Percentiles rank a stretch among this genome's conserved stretches.
Conservation (phyloP, 1,139 yeast genomes). For the Debaryomyces singareniensis region DNA sequence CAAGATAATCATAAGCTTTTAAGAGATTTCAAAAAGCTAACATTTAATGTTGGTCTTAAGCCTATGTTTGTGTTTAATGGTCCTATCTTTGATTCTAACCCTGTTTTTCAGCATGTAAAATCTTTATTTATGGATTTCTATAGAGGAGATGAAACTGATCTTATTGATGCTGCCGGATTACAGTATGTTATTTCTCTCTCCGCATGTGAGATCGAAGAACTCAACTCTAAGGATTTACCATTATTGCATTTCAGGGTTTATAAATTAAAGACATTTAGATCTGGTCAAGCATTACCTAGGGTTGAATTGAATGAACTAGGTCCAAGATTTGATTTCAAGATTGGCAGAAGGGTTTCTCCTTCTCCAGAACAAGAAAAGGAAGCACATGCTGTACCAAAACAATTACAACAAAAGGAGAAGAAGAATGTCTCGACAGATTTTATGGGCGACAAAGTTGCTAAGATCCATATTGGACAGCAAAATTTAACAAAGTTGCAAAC, state of each 20-base stretch:
- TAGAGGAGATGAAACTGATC: slow-evolving; percentile 76
- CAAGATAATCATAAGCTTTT: slow-evolving; percentile 65
- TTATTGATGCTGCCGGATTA: slow-evolving; percentile 91
- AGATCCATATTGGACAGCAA: slow-evolving; percentile 93
- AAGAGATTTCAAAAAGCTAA: slow-evolving; percentile 70
- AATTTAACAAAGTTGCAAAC: slow-evolving; percentile 87
- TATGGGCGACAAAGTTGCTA: slow-evolving; percentile 97
- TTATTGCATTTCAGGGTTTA: slow-evolving; percentile 86
- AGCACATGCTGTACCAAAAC: slow-evolving; percentile 77
- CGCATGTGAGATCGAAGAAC: slow-evolving; percentile 72
- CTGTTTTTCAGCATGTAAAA: slow-evolving; percentile 78
- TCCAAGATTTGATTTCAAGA: slow-evolving; percentile 87
- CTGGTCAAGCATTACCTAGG: slow-evolving; percentile 87
- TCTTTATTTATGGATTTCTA: slow-evolving; percentile 87
- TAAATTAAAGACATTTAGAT: slow-evolving; percentile 69
- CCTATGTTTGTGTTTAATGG: slow-evolving; percentile 96
- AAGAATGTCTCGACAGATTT: slow-evolving; percentile 84
- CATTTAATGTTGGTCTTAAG: slow-evolving; percentile 84
- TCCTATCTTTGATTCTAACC: slow-evolving; percentile 83
- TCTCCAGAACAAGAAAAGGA: slow-evolving; percentile 88
- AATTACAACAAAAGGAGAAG: slow-evolving; percentile 72
- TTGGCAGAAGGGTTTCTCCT: slow-evolving; percentile 84
- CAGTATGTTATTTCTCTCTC: slow-evolving; percentile 86
- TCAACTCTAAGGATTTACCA: slow-evolving; percentile 51
- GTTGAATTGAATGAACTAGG: slow-evolving; percentile 95